These are phyloP conservation scores for Candida freyschussii DNA, from an alignment of 1,139 yeast species.

Conservation along the genomic window DNA sequence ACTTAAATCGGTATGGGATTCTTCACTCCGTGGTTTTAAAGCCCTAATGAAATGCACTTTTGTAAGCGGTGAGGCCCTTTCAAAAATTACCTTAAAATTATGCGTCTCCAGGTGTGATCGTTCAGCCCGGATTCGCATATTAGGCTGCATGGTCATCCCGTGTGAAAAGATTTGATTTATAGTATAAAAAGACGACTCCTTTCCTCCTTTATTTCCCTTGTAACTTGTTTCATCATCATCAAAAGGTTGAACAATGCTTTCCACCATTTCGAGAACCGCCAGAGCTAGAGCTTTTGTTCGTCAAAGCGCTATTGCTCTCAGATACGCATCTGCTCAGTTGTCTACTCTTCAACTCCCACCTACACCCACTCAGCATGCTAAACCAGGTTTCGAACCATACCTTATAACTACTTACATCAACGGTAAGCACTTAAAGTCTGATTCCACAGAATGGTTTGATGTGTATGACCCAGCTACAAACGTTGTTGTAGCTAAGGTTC, in stretches of 20 bases:
- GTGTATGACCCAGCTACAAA: constrained; percentile 77
- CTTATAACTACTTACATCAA: constrained; percentile 49
- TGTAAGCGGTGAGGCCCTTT: too few relatives aligned
- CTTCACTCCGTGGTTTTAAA: too few relatives aligned
- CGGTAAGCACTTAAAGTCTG: constrained; percentile 54
- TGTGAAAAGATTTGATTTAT: too few relatives aligned
- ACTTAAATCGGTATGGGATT: too few relatives aligned
- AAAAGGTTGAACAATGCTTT: not conserved
- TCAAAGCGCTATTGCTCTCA: not conserved
- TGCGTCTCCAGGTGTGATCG: too few relatives aligned
- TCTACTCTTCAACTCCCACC: constrained; percentile 28
- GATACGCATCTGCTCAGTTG: constrained; percentile 4
- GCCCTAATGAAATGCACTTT: too few relatives aligned
- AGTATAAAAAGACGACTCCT: too few relatives aligned
- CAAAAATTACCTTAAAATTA: too few relatives aligned
- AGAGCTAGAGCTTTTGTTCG: not conserved
- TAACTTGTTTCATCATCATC: too few relatives aligned
- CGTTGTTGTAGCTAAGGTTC: constrained; percentile 60
- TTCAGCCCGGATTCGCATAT: not conserved
- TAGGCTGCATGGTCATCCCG: too few relatives aligned
- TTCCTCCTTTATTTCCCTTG: too few relatives aligned
- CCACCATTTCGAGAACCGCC: not conserved
- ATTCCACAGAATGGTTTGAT: constrained; percentile 60
- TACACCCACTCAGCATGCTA: constrained; percentile 39
- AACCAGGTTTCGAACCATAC: constrained; percentile 38